Conservation (phyloP, 2,329 filamentous ascomycete genomes). For the Penicillium sp. region DNA sequence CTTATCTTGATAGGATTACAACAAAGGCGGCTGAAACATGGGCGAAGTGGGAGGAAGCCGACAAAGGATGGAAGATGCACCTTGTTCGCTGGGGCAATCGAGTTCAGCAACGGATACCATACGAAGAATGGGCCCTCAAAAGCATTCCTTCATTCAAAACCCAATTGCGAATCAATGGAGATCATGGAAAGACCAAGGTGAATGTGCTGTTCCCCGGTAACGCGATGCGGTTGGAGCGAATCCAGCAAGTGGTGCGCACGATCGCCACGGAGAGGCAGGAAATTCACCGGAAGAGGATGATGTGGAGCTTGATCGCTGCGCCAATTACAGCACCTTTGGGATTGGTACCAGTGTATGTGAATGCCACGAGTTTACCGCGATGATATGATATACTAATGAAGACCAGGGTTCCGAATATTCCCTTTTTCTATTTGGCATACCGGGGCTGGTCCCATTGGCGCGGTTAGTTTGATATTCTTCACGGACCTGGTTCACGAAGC, state of each 20-base stretch:
- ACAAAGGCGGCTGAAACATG: slow-evolving; percentile 73
- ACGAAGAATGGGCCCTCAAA: slow-evolving; percentile 97
- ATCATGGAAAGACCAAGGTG: slow-evolving; percentile 67
- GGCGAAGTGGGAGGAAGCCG: slow-evolving; percentile 82
- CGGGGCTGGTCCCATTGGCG: slow-evolving; percentile 88
- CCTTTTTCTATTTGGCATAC: slow-evolving; percentile 94
- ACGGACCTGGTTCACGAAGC: neutral
- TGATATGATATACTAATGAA: slow-evolving; percentile 8
- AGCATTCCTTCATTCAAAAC: slow-evolving; percentile 80
- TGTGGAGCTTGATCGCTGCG: slow-evolving; percentile 79
- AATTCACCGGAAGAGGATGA: slow-evolving; percentile 72
- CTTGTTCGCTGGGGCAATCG: slow-evolving; percentile 85
- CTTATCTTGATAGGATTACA: slow-evolving; percentile 65
- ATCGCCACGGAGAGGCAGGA: slow-evolving; percentile 78
- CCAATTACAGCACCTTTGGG: slow-evolving; percentile 81
- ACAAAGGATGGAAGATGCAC: slow-evolving; percentile 82
- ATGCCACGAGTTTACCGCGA: neutral
- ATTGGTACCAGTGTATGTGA: slow-evolving; percentile 75
- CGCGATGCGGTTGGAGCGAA: slow-evolving; percentile 64
- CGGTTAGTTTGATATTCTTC: slow-evolving; percentile 42
- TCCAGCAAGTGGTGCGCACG: slow-evolving; percentile 64
- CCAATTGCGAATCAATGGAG: slow-evolving; percentile 63
- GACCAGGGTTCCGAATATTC: slow-evolving; percentile 79
- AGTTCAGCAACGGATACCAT: slow-evolving; percentile 82
- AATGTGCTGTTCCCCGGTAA: slow-evolving; percentile 66